Base-by-base conservation (phyloP, 1,139 yeast species). In the Debaryomyces sp. region DNA sequence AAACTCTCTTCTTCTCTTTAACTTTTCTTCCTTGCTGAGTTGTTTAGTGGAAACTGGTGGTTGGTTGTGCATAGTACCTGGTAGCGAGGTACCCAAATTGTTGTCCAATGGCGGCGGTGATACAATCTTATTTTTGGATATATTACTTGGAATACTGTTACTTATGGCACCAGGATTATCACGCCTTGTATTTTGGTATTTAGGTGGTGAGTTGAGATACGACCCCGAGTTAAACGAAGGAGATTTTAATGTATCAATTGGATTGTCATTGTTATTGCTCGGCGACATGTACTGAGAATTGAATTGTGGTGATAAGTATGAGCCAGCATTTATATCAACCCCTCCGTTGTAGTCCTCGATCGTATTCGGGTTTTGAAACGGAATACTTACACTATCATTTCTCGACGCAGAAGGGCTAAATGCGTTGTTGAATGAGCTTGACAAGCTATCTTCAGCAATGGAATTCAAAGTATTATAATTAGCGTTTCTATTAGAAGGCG, bases 1-100 rank as follows among this genome's bases (percentile, higher is more conserved):
- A 57, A 87, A 83, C 60, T 87, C 92, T 54, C 91, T 72, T 57
- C 92, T 77, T 58, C 94, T 77, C 54, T 80, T 79, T 49, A 85
- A 62, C 58, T 85, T 87, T 50, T 84, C 89, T 52, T 87, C 94
- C 59, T 84, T 84, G n/a, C 82, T 75, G 47, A 86, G 58, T 59
- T 71, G 82, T 63, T 75, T 81, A 46, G 70, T 61, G 43, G 78
- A 54, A 48, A 61, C 40, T 52, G 51, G 37, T 15, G 53, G 53
- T 15, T 44, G 47, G 22, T 44, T 33, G 26, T 47, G 50, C 44
- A 44, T 45, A 17, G 45, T 39, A n/a, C 50, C 53, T 5, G 72
- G 71, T 7, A 65, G 67, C 1, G 70, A 67, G 1, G 69, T 55
- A 12, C 71, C 68, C 49, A 67, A 54, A 27, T 40, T 44, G 23